phyloP scores from a whole-genome alignment of 257 asterid genomes.

The Ligustrum vulgare region DNA sequence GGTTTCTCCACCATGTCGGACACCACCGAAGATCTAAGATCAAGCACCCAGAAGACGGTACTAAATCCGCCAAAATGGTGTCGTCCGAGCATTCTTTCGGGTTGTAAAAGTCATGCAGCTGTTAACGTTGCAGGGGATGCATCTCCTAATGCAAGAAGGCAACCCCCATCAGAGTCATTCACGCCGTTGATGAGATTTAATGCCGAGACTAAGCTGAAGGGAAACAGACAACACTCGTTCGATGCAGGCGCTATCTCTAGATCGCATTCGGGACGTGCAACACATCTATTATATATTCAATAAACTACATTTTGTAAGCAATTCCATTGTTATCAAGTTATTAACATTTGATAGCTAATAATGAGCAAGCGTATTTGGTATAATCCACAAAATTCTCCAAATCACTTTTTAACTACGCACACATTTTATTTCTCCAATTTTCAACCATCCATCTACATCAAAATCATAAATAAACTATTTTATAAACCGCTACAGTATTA shows the following conservation, averaged over 20 bases:
- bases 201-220: slow-evolving; percentile 34
- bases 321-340: slow-evolving; percentile 16
- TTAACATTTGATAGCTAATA: background rate
- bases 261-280: slow-evolving; percentile 33
- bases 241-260: slow-evolving; percentile 32
- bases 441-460: too few species aligned
- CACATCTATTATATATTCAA: slow-evolving; percentile 37
- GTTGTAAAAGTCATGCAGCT: slow-evolving; percentile 69
- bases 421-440: too few species aligned
- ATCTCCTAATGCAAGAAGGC: slow-evolving; percentile 23
- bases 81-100: slow-evolving; percentile 51
- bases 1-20: slow-evolving; percentile 65
- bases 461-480: too few species aligned
- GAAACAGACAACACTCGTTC: slow-evolving; percentile 39
- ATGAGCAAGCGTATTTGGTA: too few species aligned
- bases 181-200: slow-evolving; percentile 46
- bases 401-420: too few species aligned
- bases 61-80: slow-evolving; percentile 37
- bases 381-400: too few species aligned
- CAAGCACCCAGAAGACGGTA: slow-evolving; percentile 12
- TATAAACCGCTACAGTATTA: too few species aligned
- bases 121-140: slow-evolving; percentile 64
- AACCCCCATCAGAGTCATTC: slow-evolving; percentile 26
- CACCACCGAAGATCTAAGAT: slow-evolving; percentile 37
- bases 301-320: background rate